Base-by-base conservation (phyloP, 2,329 filamentous ascomycete genomes). In the Ophioceras dolichostomum region DNA sequence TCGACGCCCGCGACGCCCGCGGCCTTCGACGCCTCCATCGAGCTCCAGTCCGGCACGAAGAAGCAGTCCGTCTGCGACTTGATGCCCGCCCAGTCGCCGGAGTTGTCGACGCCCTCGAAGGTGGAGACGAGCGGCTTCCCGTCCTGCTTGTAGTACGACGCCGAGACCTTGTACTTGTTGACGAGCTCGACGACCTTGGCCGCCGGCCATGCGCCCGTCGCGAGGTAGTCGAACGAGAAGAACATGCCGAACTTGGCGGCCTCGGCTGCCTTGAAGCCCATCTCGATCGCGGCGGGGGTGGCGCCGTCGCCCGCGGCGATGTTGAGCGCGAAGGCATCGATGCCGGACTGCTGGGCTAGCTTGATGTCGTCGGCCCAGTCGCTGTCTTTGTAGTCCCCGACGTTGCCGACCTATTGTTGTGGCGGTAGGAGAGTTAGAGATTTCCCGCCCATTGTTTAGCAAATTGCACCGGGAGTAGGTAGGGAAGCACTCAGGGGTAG, bases 161-260 rank as follows among this genome's bases (percentile, higher is more conserved):
- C 70, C 39, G 74, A 68, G 4, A 65, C 54, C 41, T 67, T 64
- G 34, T 55, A 55, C 27, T 70, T 62, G 27, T 71, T 61, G 34
- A 54, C 57, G 27, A 73, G 64, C 46, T 74, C 67, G 1, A 61
- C 65, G 0, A 62, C 49, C 2, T 52, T 50, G 16, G 47, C 49
- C 3, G 55, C 60, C 40, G 68, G 73, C 40, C 64, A 51, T 10
- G 57, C 59, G 39, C 72, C 57, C 46, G 64, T 66, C 32, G 26
- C 34, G 14, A 16, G 24, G 49, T 70, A 72, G 53, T 73, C 70
- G 42, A 73, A 74, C 1, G 68, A 73, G 43, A 74, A 62, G 38
- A 73, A 71, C 12, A 71, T 20, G 13, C 27, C 33, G n/a, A n/a
- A n/a, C 12, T 34, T 16, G 12, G 32, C 32, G 32, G n/a, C n/a